Conservation (phyloP, 2,329 filamentous ascomycete species). For the Drechslerella coelobrocha region DNA sequence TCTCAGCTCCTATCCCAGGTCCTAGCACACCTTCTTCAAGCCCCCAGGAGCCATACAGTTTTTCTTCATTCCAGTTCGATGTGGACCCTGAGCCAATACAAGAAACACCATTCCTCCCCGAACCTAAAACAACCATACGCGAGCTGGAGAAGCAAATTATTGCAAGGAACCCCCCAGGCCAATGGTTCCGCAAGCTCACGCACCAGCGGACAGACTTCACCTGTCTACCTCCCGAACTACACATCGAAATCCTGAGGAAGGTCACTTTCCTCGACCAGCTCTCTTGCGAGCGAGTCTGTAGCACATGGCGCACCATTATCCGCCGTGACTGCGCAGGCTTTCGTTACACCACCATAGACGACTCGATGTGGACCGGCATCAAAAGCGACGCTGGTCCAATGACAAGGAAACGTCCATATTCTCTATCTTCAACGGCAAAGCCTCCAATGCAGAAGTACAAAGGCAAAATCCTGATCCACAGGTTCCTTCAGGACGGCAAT, state of each 20-base stretch:
- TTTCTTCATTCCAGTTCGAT: slow-evolving; percentile 14
- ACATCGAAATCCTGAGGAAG: slow-evolving; percentile 28
- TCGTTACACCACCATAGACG: slow-evolving; percentile 35
- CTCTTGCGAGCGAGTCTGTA: slow-evolving; percentile 38
- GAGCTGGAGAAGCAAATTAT: slow-evolving; percentile 28
- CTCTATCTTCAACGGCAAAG: neutral
- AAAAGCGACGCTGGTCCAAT: neutral
- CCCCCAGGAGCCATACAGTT: neutral
- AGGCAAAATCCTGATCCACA: slow-evolving; percentile 28
- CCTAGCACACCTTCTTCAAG: neutral
- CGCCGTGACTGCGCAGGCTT: slow-evolving; percentile 32
- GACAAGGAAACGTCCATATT: neutral
- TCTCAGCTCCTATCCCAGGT: neutral
- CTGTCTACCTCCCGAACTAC: slow-evolving; percentile 35
- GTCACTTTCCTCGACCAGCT: slow-evolving; percentile 33
- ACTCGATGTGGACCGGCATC: slow-evolving; percentile 23
- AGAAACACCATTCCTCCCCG: slow-evolving; percentile 7
- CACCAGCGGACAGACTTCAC: slow-evolving; percentile 30
- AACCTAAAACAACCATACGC: neutral
- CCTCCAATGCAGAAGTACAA: too few species aligned
- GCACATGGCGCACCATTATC: slow-evolving; percentile 42
- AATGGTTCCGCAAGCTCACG: slow-evolving; percentile 33
- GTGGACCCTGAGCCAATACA: slow-evolving; percentile 10
- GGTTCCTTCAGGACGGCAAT: slow-evolving; percentile 44
- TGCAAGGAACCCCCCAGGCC: slow-evolving; percentile 22